Evolutionary conservation across 176 grass and related monocot genomes (phyloP).

Genomic region (Neostapfia colusana): DNA sequence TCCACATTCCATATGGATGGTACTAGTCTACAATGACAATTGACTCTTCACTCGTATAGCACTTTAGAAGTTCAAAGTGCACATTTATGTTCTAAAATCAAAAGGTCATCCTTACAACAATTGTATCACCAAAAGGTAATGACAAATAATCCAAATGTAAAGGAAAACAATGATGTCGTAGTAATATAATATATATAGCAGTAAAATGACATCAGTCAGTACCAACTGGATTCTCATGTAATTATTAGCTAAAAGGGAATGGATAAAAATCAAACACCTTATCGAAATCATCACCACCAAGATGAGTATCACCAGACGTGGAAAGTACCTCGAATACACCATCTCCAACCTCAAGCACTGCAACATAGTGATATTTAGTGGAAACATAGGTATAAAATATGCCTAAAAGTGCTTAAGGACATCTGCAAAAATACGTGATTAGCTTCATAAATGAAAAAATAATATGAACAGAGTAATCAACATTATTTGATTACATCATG

Average conservation of each 20-base stretch:
- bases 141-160: neutral
- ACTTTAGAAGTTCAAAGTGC: slow-evolving; percentile 18
- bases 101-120: neutral
- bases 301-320: slow-evolving; percentile 68
- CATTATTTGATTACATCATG: neutral
- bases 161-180: neutral
- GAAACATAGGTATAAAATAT: neutral
- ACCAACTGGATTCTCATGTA: neutral
- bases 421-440: neutral
- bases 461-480: neutral
- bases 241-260: neutral
- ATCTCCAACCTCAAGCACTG: slow-evolving; percentile 68
- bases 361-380: slow-evolving; percentile 28
- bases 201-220: neutral
- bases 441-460: neutral
- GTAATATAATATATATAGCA: slow-evolving; percentile 8
- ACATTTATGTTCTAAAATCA: neutral
- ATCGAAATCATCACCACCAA: slow-evolving; percentile 69
- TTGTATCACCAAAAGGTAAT: slow-evolving; percentile 1
- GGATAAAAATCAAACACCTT: slow-evolving; percentile 42
- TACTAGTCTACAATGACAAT: neutral
- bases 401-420: neutral
- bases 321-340: slow-evolving; percentile 73
- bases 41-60: slow-evolving; percentile 3
- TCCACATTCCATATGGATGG: neutral